Evolutionary conservation across 306 rosid species (phyloP).

Genomic region (Fragaria vesca): DNA sequence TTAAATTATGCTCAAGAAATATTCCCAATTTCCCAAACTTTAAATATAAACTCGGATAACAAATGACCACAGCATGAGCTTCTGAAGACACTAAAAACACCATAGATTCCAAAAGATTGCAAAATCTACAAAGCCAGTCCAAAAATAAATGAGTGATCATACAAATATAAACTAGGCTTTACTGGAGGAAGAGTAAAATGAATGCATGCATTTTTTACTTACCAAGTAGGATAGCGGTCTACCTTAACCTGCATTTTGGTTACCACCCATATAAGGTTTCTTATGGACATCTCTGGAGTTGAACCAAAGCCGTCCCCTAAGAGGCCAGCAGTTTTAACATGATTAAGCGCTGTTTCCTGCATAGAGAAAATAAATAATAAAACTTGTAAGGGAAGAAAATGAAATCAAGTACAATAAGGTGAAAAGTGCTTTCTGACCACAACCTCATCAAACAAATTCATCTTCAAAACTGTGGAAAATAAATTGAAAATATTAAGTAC

Average conservation of each 20-base stretch:
- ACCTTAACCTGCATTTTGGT: conserved; percentile 92
- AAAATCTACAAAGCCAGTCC: background rate
- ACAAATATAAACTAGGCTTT: background rate
- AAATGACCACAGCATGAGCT: background rate
- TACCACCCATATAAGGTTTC: conserved; percentile 97
- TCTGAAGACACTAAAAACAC: background rate
- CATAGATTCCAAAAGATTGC: background rate
- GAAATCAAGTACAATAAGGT: background rate
- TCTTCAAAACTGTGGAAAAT: background rate
- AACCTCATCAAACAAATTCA: background rate
- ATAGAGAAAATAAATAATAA: background rate
- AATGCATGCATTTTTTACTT: conserved; percentile 29
- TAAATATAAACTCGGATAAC: background rate
- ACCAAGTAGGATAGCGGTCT: conserved; percentile 98
- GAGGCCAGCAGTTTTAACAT: conserved; percentile 88
- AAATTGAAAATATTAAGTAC: conserved; percentile 31
- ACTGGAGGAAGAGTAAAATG: background rate
- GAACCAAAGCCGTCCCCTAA: conserved; percentile 97
- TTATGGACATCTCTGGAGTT: conserved; percentile 93
- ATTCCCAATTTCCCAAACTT: background rate
- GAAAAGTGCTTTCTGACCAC: background rate
- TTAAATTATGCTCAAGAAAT: background rate
- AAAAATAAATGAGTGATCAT: conserved; percentile 12
- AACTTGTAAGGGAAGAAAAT: background rate
- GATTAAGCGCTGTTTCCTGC: conserved; percentile 99